Evolutionary conservation across 441 rosid genomes (phyloP), one percentile per base, ranked within the genome.

Genomic region (Erysimum cheiri): DNA sequence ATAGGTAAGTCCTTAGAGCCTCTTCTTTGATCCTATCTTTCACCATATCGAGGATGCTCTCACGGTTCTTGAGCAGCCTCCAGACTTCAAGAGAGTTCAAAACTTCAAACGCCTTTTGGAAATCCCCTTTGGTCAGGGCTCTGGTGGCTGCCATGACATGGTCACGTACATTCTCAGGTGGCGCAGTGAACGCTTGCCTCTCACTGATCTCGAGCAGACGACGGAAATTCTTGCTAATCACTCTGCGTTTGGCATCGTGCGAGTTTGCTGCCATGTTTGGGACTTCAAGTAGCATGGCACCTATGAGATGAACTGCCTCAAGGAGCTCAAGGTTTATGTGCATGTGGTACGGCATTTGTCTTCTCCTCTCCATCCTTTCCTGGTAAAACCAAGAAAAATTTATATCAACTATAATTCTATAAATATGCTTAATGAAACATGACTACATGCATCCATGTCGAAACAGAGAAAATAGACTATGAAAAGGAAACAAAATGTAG

Each of bases 291-390:
- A 88, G 85, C 96, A 90, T 90, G 56, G 96, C 93, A 68, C 93
- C 85, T 28, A 82, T 81, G 40, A 90, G 88, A 47, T 90, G 93
- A 19, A 85, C 89, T 40, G 96, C 87, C 71, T 90, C 96, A 14
- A 90, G 78, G 40, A 90, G 93, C 80, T 90, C 96, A 3, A 90
- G 90, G 80, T 90, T 90, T 50, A 90, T 73, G 84, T 90, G 96
- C 96, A 90, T 86, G 69, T 88, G 96, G 71, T 88, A 88, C 19
- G 96, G 96, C 96, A 90, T 88, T 69, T 90, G 96, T 33, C 91
- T 87, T 62, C 93, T 85, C 80, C 93, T 88, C 54, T 90, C 96
- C 80, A 88, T 33, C 75, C 96, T 86, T 73, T 90, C 96, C 96
- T 88, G 82, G 43, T 17, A 59, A 59, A 61, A 15, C 47, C 24